These are phyloP conservation scores for Aspergillus sp. DNA, from an alignment of 2,329 filamentous ascomycete genomes.

Conservation along the genomic window DNA sequence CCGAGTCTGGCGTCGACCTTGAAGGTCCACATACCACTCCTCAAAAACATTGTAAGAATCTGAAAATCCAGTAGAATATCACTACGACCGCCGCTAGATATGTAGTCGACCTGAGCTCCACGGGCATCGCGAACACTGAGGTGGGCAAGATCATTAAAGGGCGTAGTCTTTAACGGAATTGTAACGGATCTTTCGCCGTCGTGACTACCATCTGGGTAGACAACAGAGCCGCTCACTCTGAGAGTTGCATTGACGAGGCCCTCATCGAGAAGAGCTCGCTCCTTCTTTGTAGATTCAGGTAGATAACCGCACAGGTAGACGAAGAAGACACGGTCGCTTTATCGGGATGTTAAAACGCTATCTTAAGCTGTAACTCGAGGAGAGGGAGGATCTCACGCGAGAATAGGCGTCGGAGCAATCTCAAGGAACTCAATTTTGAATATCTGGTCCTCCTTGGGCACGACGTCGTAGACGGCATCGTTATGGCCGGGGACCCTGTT, in stretches of 20 bases:
- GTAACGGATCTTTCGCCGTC: neutral
- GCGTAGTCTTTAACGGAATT: conserved; percentile 10
- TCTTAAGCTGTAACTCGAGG: neutral
- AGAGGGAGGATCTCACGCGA: neutral
- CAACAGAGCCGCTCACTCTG: conserved; percentile 10
- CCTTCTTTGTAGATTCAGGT: conserved; percentile 13
- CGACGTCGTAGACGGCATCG: conserved; percentile 12
- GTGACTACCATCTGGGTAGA: conserved; percentile 12
- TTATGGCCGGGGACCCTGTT: conserved; percentile 12
- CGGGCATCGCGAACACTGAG: conserved; percentile 10
- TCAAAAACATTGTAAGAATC: conserved; percentile 11
- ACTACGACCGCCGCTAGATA: conserved; percentile 11
- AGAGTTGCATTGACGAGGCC: conserved; percentile 13
- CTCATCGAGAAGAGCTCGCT: conserved; percentile 10
- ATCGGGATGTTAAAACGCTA: neutral
- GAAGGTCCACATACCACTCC: conserved; percentile 14
- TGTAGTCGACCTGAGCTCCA: conserved; percentile 11
- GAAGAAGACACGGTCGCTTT: conserved; percentile 13
- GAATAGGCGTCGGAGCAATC: neutral
- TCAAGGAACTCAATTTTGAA: conserved; percentile 4
- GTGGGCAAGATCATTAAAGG: conserved; percentile 9
- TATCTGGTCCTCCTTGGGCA: conserved; percentile 11
- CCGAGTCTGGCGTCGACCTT: conserved; percentile 12
- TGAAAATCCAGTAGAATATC: conserved; percentile 14
- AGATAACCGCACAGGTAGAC: conserved; percentile 12